Evolutionary conservation across 768 basidiomycete species (phyloP).

Genomic region (Podaxis sp.): DNA sequence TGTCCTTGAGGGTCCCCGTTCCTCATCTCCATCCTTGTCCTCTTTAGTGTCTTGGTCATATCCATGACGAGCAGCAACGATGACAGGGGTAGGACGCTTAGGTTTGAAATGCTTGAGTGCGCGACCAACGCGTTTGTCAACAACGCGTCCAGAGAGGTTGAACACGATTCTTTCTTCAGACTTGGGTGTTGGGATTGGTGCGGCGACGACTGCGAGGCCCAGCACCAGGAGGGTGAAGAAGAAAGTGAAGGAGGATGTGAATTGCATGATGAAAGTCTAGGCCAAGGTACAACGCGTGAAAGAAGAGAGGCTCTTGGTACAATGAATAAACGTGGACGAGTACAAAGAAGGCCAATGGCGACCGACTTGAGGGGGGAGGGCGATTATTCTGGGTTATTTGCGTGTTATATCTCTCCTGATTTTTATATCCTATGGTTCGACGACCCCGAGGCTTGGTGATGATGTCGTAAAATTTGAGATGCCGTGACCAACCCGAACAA

Average conservation of each 20-base stretch:
- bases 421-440: background rate
- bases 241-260: constrained; percentile 14
- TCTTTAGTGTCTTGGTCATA: background rate
- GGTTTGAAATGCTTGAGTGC: constrained; percentile 8
- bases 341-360: background rate
- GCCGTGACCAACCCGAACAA: background rate
- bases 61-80: background rate
- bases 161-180: background rate
- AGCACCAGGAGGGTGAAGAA: constrained; percentile 18
- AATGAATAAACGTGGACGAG: background rate
- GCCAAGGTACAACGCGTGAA: constrained; percentile 2
- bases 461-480: background rate
- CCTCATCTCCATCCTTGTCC: background rate
- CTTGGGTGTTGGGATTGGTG: constrained; percentile 4
- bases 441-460: background rate
- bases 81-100: background rate
- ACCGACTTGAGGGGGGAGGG: background rate
- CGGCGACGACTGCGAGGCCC: constrained; percentile 10
- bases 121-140: background rate
- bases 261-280: background rate
- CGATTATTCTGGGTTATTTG: background rate
- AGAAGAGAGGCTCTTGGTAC: background rate
- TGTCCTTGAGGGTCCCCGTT: background rate
- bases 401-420: background rate
- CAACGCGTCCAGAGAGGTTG: constrained; percentile 4